These are phyloP conservation scores for Yarrowia phangngaensis DNA, from an alignment of 805 yeast species.

Conservation along the genomic window DNA sequence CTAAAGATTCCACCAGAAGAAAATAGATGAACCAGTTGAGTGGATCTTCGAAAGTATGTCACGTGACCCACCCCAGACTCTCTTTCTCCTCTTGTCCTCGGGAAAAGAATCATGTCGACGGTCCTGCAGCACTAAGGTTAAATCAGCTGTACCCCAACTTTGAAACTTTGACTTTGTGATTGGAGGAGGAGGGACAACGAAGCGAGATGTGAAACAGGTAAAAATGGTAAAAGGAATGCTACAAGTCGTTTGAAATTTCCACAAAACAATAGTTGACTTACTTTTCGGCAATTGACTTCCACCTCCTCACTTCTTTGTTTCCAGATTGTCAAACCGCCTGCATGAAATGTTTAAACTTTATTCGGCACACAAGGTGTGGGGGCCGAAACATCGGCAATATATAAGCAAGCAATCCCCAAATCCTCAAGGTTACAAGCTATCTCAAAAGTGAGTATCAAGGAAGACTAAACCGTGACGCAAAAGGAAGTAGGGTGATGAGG, in stretches of 20 bases:
- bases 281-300: too few species aligned
- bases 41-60: too few species aligned
- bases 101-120: conserved; percentile 26
- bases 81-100: background rate
- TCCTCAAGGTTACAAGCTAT: conserved; percentile 19
- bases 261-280: too few species aligned
- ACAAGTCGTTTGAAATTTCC: too few species aligned
- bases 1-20: too few species aligned
- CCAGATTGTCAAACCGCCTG: conserved; percentile 13
- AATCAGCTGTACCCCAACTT: conserved; percentile 24
- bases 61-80: background rate
- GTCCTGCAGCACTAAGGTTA: conserved; percentile 7
- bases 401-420: conserved; percentile 15
- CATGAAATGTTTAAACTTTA: conserved; percentile 23
- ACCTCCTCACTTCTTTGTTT: background rate
- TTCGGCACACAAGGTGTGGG: conserved; percentile 19
- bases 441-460: conserved; percentile 22
- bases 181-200: too few species aligned
- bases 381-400: conserved; percentile 20
- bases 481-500: too few species aligned
- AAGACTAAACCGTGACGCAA: too few species aligned
- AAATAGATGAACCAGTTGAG: too few species aligned
- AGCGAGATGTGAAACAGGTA: too few species aligned
- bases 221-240: too few species aligned
- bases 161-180: conserved; percentile 10